Evolutionary conservation across 768 basidiomycete genomes (phyloP).

Genomic region (Guyanaporus albipodus): DNA sequence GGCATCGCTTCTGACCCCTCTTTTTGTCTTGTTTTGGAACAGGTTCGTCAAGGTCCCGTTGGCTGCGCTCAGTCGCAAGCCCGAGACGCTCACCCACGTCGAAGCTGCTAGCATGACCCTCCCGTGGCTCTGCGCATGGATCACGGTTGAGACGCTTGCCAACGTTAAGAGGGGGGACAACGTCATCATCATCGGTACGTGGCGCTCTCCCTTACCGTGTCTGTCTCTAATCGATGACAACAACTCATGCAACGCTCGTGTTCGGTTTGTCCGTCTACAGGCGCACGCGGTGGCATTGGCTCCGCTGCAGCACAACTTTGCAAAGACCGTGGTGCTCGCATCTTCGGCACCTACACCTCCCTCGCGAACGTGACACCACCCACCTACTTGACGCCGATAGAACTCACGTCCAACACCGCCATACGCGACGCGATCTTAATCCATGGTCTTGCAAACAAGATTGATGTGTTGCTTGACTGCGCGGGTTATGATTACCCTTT

Average conservation of each 20-base stretch:
- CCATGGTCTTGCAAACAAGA: slow-evolving; percentile 26
- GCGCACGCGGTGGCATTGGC: slow-evolving; percentile 34
- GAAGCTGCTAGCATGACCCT: slow-evolving; percentile 33
- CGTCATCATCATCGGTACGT: slow-evolving; percentile 31
- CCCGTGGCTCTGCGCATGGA: slow-evolving; percentile 36
- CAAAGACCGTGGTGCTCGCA: slow-evolving; percentile 27
- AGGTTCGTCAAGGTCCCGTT: slow-evolving; percentile 31
- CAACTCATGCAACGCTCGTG: too few species aligned
- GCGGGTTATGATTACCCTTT: slow-evolving; percentile 32
- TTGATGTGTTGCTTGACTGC: slow-evolving; percentile 33
- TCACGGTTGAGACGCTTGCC: slow-evolving; percentile 34
- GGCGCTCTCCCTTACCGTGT: too few species aligned
- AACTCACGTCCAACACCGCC: slow-evolving; percentile 28
- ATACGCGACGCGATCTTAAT: slow-evolving; percentile 29
- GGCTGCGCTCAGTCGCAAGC: slow-evolving; percentile 29
- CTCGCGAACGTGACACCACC: slow-evolving; percentile 23
- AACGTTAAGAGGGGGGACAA: slow-evolving; percentile 32
- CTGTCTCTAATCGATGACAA: too few species aligned
- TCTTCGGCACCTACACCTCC: slow-evolving; percentile 35
- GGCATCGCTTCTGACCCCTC: not conserved
- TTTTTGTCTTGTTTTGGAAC: not conserved
- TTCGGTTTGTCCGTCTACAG: slow-evolving; percentile 9
- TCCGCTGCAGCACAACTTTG: slow-evolving; percentile 33
- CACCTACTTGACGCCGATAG: slow-evolving; percentile 31
- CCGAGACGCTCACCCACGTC: slow-evolving; percentile 21